These are phyloP conservation scores for Suillus lakei DNA, from an alignment of 768 basidiomycete genomes.

Conservation along the genomic window DNA sequence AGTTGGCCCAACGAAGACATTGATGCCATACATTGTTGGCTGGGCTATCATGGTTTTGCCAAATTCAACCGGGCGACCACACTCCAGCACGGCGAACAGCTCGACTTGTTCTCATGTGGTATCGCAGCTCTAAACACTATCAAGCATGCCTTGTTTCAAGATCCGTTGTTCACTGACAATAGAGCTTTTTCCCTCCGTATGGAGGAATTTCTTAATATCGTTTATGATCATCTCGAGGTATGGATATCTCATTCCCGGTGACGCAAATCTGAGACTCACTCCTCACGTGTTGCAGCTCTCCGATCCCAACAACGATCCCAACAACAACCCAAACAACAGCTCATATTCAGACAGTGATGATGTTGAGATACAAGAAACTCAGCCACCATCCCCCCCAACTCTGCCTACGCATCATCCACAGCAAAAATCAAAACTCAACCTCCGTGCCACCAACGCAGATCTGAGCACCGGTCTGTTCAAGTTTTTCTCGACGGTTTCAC, in stretches of 20 bases:
- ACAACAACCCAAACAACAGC: neutral
- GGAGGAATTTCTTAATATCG: neutral
- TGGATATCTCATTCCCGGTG: neutral
- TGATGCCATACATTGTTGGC: neutral
- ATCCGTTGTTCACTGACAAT: neutral
- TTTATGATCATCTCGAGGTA: conserved; percentile 3
- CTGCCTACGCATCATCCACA: neutral
- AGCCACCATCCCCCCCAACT: neutral
- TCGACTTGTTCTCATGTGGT: neutral
- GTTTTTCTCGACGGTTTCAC: neutral
- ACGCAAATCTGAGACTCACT: neutral
- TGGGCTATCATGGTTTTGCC: neutral
- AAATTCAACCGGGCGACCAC: neutral
- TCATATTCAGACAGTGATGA: neutral
- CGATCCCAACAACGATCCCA: neutral
- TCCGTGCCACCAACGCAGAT: neutral
- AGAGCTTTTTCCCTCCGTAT: neutral
- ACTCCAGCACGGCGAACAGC: neutral
- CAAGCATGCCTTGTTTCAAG: neutral
- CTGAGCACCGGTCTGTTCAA: neutral
- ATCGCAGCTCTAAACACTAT: neutral
- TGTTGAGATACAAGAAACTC: neutral
- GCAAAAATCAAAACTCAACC: neutral
- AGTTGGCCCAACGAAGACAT: neutral
- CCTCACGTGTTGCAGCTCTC: neutral